Conservation (phyloP, 2,329 filamentous ascomycete genomes). For the Blastomyces emzantsi region DNA sequence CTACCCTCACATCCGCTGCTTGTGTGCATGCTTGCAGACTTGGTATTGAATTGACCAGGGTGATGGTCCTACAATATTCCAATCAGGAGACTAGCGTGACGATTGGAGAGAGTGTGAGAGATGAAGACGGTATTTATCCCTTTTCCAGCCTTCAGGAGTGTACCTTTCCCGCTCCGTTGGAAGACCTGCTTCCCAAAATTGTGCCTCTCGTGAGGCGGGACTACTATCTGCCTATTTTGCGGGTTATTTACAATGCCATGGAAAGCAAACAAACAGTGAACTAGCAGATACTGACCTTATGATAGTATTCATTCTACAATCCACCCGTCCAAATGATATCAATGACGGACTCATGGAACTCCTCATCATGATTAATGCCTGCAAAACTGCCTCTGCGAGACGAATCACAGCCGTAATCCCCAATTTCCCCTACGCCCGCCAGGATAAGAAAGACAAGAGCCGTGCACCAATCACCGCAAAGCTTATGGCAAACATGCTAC, state of each 20-base stretch:
- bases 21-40: slow-evolving; percentile 38
- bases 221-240: neutral
- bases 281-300: neutral
- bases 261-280: neutral
- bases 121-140: slow-evolving; percentile 66
- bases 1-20: neutral
- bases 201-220: neutral
- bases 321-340: slow-evolving; percentile 88
- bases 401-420: slow-evolving; percentile 93
- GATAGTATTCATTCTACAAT: slow-evolving; percentile 87
- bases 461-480: slow-evolving; percentile 95
- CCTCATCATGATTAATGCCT: slow-evolving; percentile 96
- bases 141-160: slow-evolving; percentile 8
- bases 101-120: slow-evolving; percentile 89
- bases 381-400: slow-evolving; percentile 73
- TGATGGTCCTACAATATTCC: slow-evolving; percentile 59
- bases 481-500: slow-evolving; percentile 94
- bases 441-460: slow-evolving; percentile 96
- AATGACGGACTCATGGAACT: slow-evolving; percentile 98
- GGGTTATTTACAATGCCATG: neutral
- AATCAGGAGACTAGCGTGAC: slow-evolving; percentile 62
- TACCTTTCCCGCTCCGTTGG: slow-evolving; percentile 14
- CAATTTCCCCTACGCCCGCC: slow-evolving; percentile 91
- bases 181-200: neutral
- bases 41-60: slow-evolving; percentile 59